Conservation (phyloP, 2,329 filamentous ascomycete species). For the Diplodia intermedia region DNA sequence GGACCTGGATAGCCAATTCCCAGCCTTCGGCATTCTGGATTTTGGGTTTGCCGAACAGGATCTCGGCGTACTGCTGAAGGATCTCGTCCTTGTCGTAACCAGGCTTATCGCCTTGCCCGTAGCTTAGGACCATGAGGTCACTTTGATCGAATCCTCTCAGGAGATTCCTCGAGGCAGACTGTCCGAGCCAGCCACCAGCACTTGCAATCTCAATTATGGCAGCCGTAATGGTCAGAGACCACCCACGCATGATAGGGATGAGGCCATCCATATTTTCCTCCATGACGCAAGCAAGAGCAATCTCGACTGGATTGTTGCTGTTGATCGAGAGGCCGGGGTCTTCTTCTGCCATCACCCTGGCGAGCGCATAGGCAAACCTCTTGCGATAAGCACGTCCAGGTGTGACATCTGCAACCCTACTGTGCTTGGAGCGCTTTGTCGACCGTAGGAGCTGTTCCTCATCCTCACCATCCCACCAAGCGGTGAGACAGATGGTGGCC, state of each 20-base stretch:
- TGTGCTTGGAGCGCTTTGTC: constrained; percentile 49
- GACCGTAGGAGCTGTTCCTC: constrained; percentile 51
- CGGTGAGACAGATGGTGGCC: constrained; percentile 79
- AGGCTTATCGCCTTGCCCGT: constrained; percentile 63
- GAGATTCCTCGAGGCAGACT: constrained; percentile 57
- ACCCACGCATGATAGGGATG: constrained; percentile 74
- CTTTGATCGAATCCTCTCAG: constrained; percentile 78
- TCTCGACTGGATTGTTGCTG: constrained; percentile 75
- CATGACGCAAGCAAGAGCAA: constrained; percentile 80
- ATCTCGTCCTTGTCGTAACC: constrained; percentile 80
- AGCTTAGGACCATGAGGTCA: constrained; percentile 83
- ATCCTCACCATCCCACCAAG: constrained; percentile 89
- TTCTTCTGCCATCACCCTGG: constrained; percentile 63
- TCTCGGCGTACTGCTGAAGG: constrained; percentile 75
- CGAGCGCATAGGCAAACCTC: constrained; percentile 50
- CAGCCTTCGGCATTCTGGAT: constrained; percentile 55
- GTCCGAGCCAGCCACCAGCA: constrained; percentile 79
- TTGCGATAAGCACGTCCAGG: constrained; percentile 74
- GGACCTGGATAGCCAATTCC: constrained; percentile 84
- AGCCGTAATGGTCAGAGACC: constrained; percentile 80
- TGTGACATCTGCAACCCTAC: constrained; percentile 58
- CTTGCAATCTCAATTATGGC: constrained; percentile 83
- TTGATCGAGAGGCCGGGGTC: constrained; percentile 76
- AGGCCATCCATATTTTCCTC: constrained; percentile 82
- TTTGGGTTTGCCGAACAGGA: constrained; percentile 58